Evolutionary conservation across 148 eudicot species (phyloP).

Genomic region (Mesembryanthemum crystallinum): DNA sequence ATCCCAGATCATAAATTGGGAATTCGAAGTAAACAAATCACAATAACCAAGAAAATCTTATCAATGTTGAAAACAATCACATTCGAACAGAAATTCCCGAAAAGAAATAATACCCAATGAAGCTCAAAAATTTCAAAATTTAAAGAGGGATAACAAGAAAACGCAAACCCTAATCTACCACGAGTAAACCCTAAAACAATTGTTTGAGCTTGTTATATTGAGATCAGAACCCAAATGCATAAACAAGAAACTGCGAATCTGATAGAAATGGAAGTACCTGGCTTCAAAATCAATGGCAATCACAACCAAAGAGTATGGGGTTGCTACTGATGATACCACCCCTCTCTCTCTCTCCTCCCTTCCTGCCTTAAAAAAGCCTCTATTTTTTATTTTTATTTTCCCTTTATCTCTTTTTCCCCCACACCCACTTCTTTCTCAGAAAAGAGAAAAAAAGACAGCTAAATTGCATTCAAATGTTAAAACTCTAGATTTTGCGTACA

Average conservation of each 20-base stretch:
- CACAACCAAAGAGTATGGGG: too few species aligned
- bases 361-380: too few species aligned
- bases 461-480: too few species aligned
- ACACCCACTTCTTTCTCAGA: too few species aligned
- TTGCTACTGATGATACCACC: too few species aligned
- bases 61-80: not conserved
- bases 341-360: too few species aligned
- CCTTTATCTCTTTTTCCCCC: too few species aligned
- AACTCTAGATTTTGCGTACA: too few species aligned
- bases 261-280: not conserved
- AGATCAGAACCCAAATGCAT: not conserved
- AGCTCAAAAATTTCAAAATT: slow-evolving; percentile 12
- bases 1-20: slow-evolving; percentile 25
- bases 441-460: too few species aligned
- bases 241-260: not conserved
- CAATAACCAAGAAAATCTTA: not conserved
- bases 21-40: not conserved
- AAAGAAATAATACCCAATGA: not conserved
- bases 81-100: not conserved
- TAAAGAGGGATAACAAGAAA: not conserved
- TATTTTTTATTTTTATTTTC: too few species aligned
- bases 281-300: not conserved
- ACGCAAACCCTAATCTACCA: slow-evolving; percentile 21
- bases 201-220: not conserved
- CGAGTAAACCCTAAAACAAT: not conserved